A percentile compares a stretch with the other conserved stretches of the same genome.
These are phyloP conservation scores for Osmanthus fragrans DNA, from an alignment of 257 asterid species.

Conservation along the genomic window DNA sequence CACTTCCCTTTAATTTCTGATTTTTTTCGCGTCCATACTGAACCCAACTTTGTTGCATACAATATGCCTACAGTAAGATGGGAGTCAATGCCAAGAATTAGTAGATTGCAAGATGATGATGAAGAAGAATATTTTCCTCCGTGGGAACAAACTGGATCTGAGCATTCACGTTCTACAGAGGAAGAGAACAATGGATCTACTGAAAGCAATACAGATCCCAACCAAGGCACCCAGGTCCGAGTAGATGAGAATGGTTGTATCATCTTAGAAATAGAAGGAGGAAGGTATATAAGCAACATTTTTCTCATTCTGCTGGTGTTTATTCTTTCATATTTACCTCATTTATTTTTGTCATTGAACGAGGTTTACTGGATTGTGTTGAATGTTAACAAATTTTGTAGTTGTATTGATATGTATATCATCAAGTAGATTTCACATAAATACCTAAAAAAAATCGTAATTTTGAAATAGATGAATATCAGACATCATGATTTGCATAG, in stretches of 20 bases:
- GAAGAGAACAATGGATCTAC: background rate
- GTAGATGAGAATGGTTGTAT: background rate
- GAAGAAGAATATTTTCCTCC: background rate
- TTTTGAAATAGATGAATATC: no score
- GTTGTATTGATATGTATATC: no score
- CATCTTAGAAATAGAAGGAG: background rate
- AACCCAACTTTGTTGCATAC: background rate
- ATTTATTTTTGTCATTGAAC: background rate
- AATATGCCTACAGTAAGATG: background rate
- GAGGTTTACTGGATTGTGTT: background rate
- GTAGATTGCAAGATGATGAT: background rate
- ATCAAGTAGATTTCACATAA: no score
- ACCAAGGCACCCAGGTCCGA: background rate
- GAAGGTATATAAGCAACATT: background rate
- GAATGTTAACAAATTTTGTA: background rate
- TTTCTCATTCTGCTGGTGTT: background rate
- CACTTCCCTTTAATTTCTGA: no score
- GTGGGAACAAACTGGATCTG: no score
- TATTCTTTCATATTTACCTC: no score
- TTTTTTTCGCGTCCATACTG: background rate
- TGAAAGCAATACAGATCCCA: background rate
- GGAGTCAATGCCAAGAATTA: background rate
- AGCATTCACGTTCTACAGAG: no score
- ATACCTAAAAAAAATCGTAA: no score
- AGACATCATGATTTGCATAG: no score